phyloP scores from a whole-genome alignment of 148 eudicot genomes.

The Rhododendron henanense region DNA sequence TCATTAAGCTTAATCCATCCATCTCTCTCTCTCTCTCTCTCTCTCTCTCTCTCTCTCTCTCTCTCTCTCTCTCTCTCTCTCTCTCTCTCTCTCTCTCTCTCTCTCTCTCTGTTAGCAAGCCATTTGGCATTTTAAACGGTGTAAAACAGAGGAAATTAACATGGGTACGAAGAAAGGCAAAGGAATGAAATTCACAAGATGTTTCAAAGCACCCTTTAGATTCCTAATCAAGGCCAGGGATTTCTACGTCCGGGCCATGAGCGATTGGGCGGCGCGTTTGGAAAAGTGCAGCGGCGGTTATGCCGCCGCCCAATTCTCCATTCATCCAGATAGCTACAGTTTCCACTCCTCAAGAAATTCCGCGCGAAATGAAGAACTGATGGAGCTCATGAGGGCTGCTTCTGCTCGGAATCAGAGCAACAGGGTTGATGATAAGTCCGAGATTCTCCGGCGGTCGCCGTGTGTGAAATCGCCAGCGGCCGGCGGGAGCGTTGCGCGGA shows the following conservation, averaged over 20 bases:
- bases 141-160: background rate
- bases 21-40: background rate
- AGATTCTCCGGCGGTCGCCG: background rate
- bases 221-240: slow-evolving; percentile 33
- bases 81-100: too few relatives aligned
- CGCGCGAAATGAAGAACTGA: slow-evolving; percentile 1
- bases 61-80: too few relatives aligned
- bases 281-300: slow-evolving; percentile 7
- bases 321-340: slow-evolving; percentile 24
- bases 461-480: background rate
- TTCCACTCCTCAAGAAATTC: slow-evolving; percentile 6
- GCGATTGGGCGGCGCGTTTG: slow-evolving; percentile 18
- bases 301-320: slow-evolving; percentile 13
- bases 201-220: slow-evolving; percentile 24
- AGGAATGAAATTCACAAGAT: slow-evolving; percentile 14
- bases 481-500: background rate
- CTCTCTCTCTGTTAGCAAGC: background rate
- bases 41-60: too few relatives aligned
- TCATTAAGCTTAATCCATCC: background rate
- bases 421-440: slow-evolving; percentile 4
- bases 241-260: slow-evolving; percentile 30
- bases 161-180: background rate
- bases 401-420: background rate
- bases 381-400: background rate
- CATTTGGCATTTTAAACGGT: background rate